Evolutionary conservation across 2,329 filamentous ascomycete genomes (phyloP).

Genomic region (Fusarium zealandicum): DNA sequence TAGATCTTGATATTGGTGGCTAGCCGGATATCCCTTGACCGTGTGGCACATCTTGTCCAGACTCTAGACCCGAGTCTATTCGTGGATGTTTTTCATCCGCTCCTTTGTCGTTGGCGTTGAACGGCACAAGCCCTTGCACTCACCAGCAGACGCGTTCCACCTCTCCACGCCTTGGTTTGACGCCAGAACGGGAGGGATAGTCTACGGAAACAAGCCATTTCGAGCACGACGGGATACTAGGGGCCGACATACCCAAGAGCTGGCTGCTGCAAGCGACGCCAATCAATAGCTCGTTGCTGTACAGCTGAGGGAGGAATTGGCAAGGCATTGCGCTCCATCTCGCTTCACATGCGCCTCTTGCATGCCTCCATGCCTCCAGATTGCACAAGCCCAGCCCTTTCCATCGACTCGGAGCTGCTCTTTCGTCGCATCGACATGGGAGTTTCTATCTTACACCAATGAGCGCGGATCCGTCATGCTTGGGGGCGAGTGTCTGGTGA

Average conservation of each 20-base stretch:
- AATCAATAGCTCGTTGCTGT: not conserved
- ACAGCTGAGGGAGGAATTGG: constrained; percentile 1
- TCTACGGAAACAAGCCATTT: constrained; percentile 4
- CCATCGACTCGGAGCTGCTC: constrained; percentile 3
- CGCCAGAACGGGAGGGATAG: not conserved
- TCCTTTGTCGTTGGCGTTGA: constrained; percentile 5
- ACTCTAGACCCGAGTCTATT: constrained; percentile 21
- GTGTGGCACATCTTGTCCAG: constrained; percentile 5
- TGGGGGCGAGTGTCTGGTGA: constrained; percentile 31
- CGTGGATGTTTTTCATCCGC: constrained; percentile 34
- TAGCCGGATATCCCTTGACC: too few species aligned
- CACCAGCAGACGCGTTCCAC: not conserved
- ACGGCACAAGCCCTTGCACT: constrained; percentile 2
- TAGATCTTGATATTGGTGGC: too few species aligned
- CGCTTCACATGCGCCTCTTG: constrained; percentile 12
- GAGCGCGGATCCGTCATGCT: constrained; percentile 18
- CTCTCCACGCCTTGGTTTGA: constrained; percentile 1
- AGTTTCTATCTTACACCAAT: constrained; percentile 37
- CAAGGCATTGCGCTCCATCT: constrained; percentile 16
- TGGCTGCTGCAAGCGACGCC: constrained; percentile 3
- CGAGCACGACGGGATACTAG: not conserved
- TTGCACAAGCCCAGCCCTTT: constrained; percentile 11
- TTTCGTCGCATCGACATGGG: constrained; percentile 26
- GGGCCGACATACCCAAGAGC: not conserved
- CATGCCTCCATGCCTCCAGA: constrained; percentile 22